phyloP scores from a whole-genome alignment of 139 green algal species.

The Pseudopediastrum boryanum region DNA sequence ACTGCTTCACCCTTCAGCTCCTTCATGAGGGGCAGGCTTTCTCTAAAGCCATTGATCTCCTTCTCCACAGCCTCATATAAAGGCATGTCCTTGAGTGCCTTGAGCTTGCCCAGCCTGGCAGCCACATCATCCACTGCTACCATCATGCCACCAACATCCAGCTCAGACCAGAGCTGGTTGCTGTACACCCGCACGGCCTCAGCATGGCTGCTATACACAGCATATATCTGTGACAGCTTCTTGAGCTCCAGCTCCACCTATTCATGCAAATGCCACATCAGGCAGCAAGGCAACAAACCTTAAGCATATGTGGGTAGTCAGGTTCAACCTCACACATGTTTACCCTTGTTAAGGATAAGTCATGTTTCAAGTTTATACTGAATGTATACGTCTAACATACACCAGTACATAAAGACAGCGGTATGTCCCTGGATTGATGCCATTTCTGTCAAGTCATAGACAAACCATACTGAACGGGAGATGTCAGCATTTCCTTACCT shows the following conservation, averaged over 20 bases:
- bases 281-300: no score
- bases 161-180: conserved; percentile 78
- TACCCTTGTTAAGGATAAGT: no score
- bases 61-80: conserved; percentile 70
- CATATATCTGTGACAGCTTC: conserved; percentile 75
- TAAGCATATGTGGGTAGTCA: no score
- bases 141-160: conserved; percentile 81
- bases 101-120: conserved; percentile 63
- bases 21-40: conserved; percentile 85
- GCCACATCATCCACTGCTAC: conserved; percentile 60
- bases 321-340: no score
- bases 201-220: conserved; percentile 74
- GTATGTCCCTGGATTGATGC: no score
- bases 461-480: no score
- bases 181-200: conserved; percentile 64
- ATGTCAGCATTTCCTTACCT: no score
- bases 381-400: no score
- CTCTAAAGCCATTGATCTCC: conserved; percentile 78
- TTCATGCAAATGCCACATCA: no score
- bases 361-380: no score
- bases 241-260: conserved; percentile 72
- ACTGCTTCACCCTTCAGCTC: conserved; percentile 84
- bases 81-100: conserved; percentile 67
- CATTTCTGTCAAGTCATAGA: no score
- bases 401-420: no score